Percentiles rank a stretch among this genome's conserved stretches.
phyloP scores from a whole-genome alignment of 768 basidiomycete genomes.

The Lentinula raphanica region DNA sequence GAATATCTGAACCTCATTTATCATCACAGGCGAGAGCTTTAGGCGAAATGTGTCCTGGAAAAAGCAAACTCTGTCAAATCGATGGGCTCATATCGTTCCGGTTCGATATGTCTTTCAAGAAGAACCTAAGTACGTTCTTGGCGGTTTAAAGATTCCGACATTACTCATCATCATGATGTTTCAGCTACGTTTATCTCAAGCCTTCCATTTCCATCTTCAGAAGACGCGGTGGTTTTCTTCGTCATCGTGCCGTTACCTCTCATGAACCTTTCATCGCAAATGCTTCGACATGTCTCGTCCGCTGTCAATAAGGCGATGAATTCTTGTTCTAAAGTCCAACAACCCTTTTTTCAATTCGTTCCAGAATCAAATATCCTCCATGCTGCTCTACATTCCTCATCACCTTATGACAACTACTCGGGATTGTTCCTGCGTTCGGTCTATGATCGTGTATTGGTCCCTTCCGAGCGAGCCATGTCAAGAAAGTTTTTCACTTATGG shows the following conservation, averaged over 20 bases:
- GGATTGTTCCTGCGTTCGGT: conserved; percentile 55
- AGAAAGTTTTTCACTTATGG: conserved; percentile 39
- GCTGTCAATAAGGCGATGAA: conserved; percentile 54
- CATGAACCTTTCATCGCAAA: conserved; percentile 59
- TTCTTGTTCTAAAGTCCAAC: conserved; percentile 37
- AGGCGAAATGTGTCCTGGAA: conserved; percentile 53
- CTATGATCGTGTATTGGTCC: conserved; percentile 65
- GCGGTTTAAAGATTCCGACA: neutral
- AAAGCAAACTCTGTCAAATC: conserved; percentile 35
- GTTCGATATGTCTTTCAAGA: conserved; percentile 64
- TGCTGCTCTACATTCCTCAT: conserved; percentile 36
- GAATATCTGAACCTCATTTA: neutral
- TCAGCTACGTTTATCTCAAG: conserved; percentile 47
- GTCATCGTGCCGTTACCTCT: conserved; percentile 56
- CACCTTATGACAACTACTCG: conserved; percentile 34
- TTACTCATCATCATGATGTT: conserved; percentile 6
- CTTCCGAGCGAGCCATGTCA: conserved; percentile 58
- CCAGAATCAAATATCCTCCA: conserved; percentile 58
- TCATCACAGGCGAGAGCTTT: conserved; percentile 50
- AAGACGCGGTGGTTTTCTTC: conserved; percentile 56
- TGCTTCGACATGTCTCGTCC: conserved; percentile 65
- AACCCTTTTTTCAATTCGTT: conserved; percentile 67
- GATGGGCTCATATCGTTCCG: conserved; percentile 60
- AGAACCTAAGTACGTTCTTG: conserved; percentile 47
- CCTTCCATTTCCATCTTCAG: conserved; percentile 34